phyloP scores from a whole-genome alignment of 345 rosid species.

The Punica granatum region DNA sequence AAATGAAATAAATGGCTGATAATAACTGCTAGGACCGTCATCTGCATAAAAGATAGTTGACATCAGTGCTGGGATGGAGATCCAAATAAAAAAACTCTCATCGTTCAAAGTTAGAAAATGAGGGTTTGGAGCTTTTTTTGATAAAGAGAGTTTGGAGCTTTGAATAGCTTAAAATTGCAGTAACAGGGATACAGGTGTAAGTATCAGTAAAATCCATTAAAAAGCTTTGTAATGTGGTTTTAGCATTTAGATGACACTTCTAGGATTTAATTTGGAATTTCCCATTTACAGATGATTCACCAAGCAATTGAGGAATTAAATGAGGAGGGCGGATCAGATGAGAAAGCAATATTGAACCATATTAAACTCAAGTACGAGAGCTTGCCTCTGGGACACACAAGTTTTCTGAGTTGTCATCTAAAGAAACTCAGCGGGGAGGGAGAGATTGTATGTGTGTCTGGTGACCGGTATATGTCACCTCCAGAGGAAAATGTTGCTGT shows the following conservation, averaged over 20 bases:
- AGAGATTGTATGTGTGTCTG: conserved; percentile 26
- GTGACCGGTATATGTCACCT: conserved; percentile 20
- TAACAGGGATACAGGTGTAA: background rate
- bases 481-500: background rate
- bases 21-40: too few species aligned
- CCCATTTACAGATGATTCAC: conserved; percentile 26
- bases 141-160: too few species aligned
- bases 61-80: too few species aligned
- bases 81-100: too few species aligned
- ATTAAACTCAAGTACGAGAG: conserved; percentile 17
- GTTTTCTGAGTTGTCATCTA: conserved; percentile 27
- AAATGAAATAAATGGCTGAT: background rate
- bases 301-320: conserved; percentile 26
- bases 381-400: conserved; percentile 32
- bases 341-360: conserved; percentile 24
- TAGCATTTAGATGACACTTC: background rate
- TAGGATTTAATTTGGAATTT: background rate
- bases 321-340: conserved; percentile 25
- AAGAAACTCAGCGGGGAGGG: conserved; percentile 23
- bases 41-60: too few species aligned
- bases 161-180: too few species aligned
- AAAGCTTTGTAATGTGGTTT: background rate
- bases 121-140: too few species aligned
- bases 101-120: too few species aligned
- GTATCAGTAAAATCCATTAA: background rate